A percentile compares a stretch with the other conserved stretches of the same genome.
Conservation (phyloP, 139 green algal species). For the Chlorella ohadii region DNA sequence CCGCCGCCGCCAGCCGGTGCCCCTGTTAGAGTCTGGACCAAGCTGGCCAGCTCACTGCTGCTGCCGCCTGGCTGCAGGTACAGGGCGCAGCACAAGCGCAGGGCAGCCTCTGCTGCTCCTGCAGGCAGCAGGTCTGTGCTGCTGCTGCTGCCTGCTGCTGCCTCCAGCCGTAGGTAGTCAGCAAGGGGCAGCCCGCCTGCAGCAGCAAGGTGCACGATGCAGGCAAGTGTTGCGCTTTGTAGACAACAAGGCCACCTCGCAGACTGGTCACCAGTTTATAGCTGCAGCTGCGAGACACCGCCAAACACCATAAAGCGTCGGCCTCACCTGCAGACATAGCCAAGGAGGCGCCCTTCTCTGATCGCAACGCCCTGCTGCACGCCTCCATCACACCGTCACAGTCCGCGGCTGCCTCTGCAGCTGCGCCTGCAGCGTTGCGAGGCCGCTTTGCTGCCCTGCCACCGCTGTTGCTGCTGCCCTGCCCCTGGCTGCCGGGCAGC, state of each 20-base stretch:
- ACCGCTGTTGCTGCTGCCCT: neutral
- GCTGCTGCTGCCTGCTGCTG: neutral
- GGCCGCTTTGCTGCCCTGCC: constrained; percentile 9
- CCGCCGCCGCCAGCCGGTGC: too few species aligned
- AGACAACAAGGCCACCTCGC: neutral
- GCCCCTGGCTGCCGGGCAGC: neutral
- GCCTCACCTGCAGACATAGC: neutral
- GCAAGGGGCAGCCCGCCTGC: constrained; percentile 19
- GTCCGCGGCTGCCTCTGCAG: neutral
- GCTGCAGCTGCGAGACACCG: too few species aligned
- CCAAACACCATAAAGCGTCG: too few species aligned
- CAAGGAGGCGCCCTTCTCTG: neutral
- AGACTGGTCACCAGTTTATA: neutral
- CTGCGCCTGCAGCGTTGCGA: neutral
- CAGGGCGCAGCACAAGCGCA: constrained; percentile 12
- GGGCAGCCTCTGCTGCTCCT: neutral
- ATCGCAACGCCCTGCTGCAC: neutral
- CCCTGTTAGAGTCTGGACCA: too few species aligned
- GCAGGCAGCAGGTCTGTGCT: neutral
- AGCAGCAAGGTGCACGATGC: neutral
- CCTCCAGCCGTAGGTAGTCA: neutral
- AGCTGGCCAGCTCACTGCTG: too few species aligned
- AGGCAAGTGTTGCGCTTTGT: neutral
- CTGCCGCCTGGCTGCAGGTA: neutral
- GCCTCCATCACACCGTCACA: neutral